Evolutionary conservation across 2,329 filamentous ascomycete genomes (phyloP), one percentile per base, ranked within the genome.

Genomic region (Penicillium hesseltinei): DNA sequence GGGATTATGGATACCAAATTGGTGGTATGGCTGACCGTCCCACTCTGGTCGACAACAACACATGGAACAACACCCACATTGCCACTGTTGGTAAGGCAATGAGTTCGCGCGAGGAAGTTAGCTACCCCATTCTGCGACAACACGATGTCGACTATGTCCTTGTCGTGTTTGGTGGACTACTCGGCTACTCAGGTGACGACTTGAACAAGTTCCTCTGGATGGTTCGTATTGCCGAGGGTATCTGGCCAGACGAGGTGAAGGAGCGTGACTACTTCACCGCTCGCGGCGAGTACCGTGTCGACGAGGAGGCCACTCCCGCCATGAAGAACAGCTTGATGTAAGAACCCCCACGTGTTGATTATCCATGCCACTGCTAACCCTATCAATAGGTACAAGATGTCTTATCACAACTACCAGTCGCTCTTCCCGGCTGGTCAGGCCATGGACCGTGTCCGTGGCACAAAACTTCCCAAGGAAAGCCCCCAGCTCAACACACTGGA

Each of bases 171-270:
- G 94, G 94, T 70, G 94, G 91, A 73, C 85, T 99, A 57, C 82
- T 99, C 39, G 95, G 95, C 55, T 99, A 99, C 81, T 97, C 92
- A 51, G 94, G 94, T 62, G 94, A 99, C 69, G 94, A 99, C 72
- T 96, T 99, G 81, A 99, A 99, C 83, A 99, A 99, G 81, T 99
- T 99, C 82, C 82, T 99, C 67, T 99, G 94, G 94, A 99, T 99
- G 95, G 92, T 99, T 57, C 87, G 94, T 73, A 99, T 99, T 71
- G 94, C 94, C 39, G 94, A 99, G 78, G 94, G 94, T 63, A 97
- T 99, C 78, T 99, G 94, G 94, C 94, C 94, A n/a, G 92, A 97
- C 65, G 93, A 99, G 82, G 88, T 99, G 67, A 96, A 92, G 80
- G 94, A 99, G 80, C 89, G 94, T 63, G 89, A 93, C 70, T 99